Base-by-base conservation (phyloP, 192 early-diverging fungal species). In the Rhizoclosmatium globosum region DNA sequence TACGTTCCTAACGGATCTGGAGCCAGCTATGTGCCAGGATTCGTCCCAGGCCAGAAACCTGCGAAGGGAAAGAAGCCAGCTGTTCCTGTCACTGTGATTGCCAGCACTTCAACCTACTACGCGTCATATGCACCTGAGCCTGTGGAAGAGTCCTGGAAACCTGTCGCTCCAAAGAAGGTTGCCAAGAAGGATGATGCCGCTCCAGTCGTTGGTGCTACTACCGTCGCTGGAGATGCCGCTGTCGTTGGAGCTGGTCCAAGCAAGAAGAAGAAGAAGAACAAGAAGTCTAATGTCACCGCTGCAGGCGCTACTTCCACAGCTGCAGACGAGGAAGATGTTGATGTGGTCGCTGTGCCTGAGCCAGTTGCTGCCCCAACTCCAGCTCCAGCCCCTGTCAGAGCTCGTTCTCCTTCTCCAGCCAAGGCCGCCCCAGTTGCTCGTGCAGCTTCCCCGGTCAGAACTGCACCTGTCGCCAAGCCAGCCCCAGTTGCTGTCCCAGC, bases 241-340 rank as follows among this genome's bases (percentile, higher is more conserved):
- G 67, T 76, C 31, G 47, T 70, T 56, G 69, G 70, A 38, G 64
- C 58, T 53, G 76, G 62, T 19, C 47, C 76, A 31, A 68, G 68
- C 64, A 64, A 76, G 50, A 76, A 79, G 61, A 85, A 82, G 79
- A 85, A 83, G 64, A 82, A 82, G 66, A 81, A 81, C 17, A 76
- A 76, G 71, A 78, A 71, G 68, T 62, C 76, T 53, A 46, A 46
- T 7, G 82, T 15, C 23, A 58, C 64, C 53, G 72, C 15, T 38
- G 47, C 31, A 3, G 65, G 19, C 57, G 65, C 68, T 42, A 19
- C 53, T 23, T 42, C 11, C 2, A 60, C 41, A 15, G 48, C 17
- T 19, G 73, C 13, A 1, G 67, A 60, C 6, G 72, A 17, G 19
- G 62, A 39, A 23, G 74, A 15, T 13, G 46, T 38, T 44, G 73